Percentiles rank a stretch among this genome's conserved stretches.
Evolutionary conservation across 179 eudicot species (phyloP).

Genomic region (Drosera spatulata): DNA sequence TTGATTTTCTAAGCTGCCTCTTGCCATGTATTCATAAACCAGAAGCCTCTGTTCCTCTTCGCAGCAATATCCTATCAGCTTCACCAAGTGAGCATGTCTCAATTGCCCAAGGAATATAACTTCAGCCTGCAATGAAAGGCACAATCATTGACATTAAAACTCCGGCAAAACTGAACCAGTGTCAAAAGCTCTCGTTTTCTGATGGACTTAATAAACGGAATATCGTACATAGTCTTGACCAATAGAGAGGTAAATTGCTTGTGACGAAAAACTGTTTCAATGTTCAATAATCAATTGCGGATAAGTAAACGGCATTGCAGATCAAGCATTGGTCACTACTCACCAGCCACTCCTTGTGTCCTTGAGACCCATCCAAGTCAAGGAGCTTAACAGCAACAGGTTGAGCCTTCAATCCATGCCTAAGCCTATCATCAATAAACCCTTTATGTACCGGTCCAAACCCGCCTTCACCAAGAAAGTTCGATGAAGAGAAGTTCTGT

Average conservation of each 20-base stretch:
- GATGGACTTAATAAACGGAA: too few relatives aligned
- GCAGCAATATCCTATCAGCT: conserved; percentile 71
- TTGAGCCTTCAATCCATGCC: conserved; percentile 40
- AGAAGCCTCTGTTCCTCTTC: conserved; percentile 66
- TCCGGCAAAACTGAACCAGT: too few relatives aligned
- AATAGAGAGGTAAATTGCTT: too few relatives aligned
- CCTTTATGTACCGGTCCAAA: conserved; percentile 62
- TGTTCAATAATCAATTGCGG: too few relatives aligned
- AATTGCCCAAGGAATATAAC: conserved; percentile 67
- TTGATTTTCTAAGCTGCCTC: conserved; percentile 79
- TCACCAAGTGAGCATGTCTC: conserved; percentile 60
- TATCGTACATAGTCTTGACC: too few relatives aligned
- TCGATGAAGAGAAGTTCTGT: conserved; percentile 31
- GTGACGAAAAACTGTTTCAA: too few relatives aligned
- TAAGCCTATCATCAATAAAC: conserved; percentile 31
- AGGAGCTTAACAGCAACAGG: conserved; percentile 39
- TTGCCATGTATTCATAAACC: conserved; percentile 64
- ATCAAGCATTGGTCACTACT: too few relatives aligned
- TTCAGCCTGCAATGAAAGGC: conserved; percentile 21
- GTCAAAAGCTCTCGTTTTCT: too few relatives aligned
- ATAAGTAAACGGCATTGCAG: too few relatives aligned
- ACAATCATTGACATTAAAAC: too few relatives aligned
- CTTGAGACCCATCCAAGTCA: conserved; percentile 27
- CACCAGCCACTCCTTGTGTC: conserved; percentile 3
- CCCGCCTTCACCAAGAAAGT: conserved; percentile 54